phyloP scores from a whole-genome alignment of 768 basidiomycete genomes.

The Mycena latifolia region DNA sequence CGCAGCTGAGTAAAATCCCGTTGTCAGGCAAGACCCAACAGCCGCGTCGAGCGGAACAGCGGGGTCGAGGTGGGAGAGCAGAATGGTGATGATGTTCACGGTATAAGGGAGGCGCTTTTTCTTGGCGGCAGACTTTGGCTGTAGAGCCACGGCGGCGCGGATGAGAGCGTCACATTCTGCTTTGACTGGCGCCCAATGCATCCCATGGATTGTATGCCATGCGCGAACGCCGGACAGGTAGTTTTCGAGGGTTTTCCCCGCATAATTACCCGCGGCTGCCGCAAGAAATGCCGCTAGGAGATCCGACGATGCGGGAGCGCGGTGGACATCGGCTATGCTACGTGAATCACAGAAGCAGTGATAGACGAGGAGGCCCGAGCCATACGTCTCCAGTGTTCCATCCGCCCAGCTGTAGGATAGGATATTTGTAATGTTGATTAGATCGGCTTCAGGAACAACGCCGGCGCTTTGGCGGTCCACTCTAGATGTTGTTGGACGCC shows the following conservation, averaged over 20 bases:
- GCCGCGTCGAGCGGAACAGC: background rate
- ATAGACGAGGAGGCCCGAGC: slow-evolving; percentile 41
- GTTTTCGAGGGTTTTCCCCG: background rate
- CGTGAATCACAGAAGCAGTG: slow-evolving; percentile 41
- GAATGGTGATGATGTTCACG: background rate
- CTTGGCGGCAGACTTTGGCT: background rate
- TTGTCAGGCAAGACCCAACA: background rate
- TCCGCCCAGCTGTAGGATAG: slow-evolving; percentile 21
- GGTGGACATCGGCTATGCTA: background rate
- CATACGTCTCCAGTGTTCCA: slow-evolving; percentile 37
- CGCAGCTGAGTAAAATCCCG: background rate
- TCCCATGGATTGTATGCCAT: slow-evolving; percentile 15
- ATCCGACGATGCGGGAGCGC: background rate
- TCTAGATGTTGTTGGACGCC: background rate
- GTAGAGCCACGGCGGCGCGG: background rate
- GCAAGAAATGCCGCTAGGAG: slow-evolving; percentile 2
- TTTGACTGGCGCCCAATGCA: background rate
- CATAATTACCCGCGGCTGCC: background rate
- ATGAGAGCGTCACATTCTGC: slow-evolving; percentile 1
- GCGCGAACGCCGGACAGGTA: slow-evolving; percentile 1
- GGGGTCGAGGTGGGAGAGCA: background rate
- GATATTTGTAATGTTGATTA: background rate
- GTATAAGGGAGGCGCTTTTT: slow-evolving; percentile 9
- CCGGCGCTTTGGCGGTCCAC: background rate
- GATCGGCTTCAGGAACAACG: background rate